phyloP scores from a whole-genome alignment of 257 asterid species.

The Solanum chilense region DNA sequence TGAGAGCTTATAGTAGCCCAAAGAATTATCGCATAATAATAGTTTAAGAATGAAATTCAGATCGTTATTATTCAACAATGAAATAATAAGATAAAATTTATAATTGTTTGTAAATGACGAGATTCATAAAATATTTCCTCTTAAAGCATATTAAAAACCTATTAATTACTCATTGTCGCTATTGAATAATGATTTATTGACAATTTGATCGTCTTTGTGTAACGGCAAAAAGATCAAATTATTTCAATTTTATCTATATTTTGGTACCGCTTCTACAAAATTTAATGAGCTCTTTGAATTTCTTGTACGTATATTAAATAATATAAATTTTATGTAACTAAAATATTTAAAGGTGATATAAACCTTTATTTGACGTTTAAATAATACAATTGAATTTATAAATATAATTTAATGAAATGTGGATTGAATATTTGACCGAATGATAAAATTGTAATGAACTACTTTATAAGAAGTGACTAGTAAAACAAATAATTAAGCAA shows the following conservation, averaged over 20 bases:
- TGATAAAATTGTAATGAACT: neutral
- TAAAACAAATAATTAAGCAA: neutral
- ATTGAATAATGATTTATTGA: no score
- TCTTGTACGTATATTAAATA: neutral
- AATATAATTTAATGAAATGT: no score
- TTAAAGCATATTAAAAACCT: no score
- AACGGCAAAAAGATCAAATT: no score
- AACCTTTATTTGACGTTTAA: neutral
- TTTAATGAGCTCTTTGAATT: neutral
- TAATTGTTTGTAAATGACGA: neutral
- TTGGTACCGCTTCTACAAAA: no score
- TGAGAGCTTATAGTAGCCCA: neutral
- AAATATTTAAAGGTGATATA: neutral
- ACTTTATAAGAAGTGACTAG: neutral
- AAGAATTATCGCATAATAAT: neutral
- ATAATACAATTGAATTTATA: neutral
- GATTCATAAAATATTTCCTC: neutral
- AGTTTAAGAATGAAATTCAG: no score
- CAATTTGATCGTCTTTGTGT: no score
- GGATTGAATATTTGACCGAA: neutral
- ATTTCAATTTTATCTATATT: no score
- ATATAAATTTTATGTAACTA: neutral
- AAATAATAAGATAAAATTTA: no score
- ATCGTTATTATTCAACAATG: no score
- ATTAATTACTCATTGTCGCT: no score